Conservation (phyloP, 306 rosid species). For the Abrus precatorius region DNA sequence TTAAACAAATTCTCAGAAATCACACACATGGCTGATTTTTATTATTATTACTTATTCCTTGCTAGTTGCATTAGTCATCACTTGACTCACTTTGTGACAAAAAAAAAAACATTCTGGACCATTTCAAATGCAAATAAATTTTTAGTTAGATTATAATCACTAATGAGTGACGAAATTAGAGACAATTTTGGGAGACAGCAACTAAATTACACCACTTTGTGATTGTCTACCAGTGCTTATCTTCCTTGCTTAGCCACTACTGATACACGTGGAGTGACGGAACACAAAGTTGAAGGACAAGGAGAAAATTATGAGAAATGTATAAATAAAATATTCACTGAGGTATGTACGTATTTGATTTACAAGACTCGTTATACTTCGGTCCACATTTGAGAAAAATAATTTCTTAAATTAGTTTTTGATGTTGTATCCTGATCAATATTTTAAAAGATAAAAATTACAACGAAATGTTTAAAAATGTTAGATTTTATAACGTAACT, state of each 20-base stretch:
- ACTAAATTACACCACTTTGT: neutral
- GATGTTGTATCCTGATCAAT: no score
- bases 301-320: neutral
- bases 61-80: slow-evolving; percentile 2
- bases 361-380: no score
- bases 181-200: neutral
- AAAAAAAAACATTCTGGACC: neutral
- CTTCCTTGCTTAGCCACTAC: no score
- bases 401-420: no score
- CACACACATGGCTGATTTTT: neutral
- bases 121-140: slow-evolving; percentile 7
- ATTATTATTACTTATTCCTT: neutral
- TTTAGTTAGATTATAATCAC: no score
- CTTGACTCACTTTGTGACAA: neutral
- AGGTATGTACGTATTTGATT: neutral
- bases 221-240: no score
- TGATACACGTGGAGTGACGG: no score
- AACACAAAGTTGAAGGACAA: no score
- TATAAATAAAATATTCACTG: neutral
- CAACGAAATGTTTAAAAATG: no score
- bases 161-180: no score
- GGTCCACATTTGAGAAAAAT: neutral
- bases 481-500: no score
- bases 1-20: neutral
- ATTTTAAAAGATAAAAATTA: no score